These are phyloP conservation scores for Phytophthora boehmeriae DNA, from an alignment of 352 stramenopile genomes.

Conservation along the genomic window DNA sequence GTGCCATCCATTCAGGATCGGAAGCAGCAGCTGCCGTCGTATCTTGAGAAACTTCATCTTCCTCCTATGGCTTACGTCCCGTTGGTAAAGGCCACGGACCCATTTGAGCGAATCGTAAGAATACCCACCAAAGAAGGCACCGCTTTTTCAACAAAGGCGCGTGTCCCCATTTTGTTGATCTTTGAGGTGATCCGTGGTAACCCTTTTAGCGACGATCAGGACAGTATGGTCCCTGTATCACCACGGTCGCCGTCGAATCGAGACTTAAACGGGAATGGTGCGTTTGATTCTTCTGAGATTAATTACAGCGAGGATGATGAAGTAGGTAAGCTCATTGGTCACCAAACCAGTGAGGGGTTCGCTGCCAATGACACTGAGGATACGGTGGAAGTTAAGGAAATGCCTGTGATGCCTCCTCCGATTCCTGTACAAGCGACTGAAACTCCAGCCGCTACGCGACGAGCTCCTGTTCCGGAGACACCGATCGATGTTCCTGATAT, in stretches of 20 bases:
- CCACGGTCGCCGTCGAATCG: conserved; percentile 59
- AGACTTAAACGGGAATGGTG: conserved; percentile 38
- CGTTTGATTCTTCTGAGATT: conserved; percentile 49
- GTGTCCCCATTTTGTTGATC: conserved; percentile 87
- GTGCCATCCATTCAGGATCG: conserved; percentile 81
- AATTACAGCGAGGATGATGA: conserved; percentile 86
- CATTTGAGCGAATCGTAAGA: conserved; percentile 86
- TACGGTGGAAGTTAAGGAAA: conserved; percentile 20
- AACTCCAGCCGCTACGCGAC: conserved; percentile 16
- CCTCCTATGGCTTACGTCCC: conserved; percentile 90
- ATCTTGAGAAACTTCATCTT: conserved; percentile 83
- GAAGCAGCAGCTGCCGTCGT: conserved; percentile 77
- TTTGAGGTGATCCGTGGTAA: conserved; percentile 89
- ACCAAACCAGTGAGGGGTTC: conserved; percentile 68
- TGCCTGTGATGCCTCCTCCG: conserved; percentile 14
- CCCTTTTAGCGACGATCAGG: conserved; percentile 55
- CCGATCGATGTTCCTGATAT: conserved; percentile 62
- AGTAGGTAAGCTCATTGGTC: conserved; percentile 71
- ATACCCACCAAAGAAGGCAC: conserved; percentile 89
- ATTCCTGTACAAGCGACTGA: conserved; percentile 20
- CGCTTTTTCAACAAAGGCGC: conserved; percentile 87
- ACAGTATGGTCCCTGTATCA: conserved; percentile 39
- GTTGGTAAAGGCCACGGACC: conserved; percentile 86
- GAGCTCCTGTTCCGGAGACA: conserved; percentile 59
- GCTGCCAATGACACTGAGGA: conserved; percentile 41